Evolutionary conservation across 2,329 filamentous ascomycete genomes (phyloP).

Genomic region (Mollisiaceae sp.): DNA sequence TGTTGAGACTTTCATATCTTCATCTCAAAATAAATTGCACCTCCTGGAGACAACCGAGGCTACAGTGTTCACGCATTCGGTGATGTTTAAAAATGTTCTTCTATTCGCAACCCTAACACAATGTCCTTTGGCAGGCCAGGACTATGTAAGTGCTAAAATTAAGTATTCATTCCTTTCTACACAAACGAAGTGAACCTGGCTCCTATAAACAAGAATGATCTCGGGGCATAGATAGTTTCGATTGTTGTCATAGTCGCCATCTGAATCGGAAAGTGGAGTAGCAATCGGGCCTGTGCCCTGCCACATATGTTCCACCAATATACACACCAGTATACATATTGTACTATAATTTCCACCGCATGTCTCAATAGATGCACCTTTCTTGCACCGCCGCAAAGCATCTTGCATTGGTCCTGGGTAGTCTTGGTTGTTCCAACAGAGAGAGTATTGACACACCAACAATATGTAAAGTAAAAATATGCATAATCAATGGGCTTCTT

Average conservation of each 20-base stretch:
- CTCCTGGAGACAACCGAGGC: neutral
- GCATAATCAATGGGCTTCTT: neutral
- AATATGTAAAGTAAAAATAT: neutral
- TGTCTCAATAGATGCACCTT: neutral
- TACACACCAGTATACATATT: neutral
- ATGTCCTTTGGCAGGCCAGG: neutral
- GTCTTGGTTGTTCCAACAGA: neutral
- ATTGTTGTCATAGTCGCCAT: neutral
- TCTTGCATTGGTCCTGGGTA: neutral
- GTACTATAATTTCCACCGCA: neutral
- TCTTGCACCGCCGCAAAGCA: neutral
- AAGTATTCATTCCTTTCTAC: neutral
- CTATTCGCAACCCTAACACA: neutral
- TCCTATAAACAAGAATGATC: neutral
- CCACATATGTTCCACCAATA: neutral
- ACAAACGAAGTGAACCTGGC: neutral
- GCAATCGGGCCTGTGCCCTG: neutral
- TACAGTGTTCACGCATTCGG: neutral
- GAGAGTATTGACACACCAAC: neutral
- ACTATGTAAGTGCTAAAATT: neutral
- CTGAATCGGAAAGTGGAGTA: neutral
- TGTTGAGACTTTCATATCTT: neutral
- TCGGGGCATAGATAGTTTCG: too few relatives aligned
- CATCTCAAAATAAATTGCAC: neutral
- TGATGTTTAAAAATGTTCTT: neutral